A percentile compares a stretch with the other conserved stretches of the same genome.
These are phyloP conservation scores for Penicillium sp. DNA, from an alignment of 2,329 filamentous ascomycete genomes.

Conservation along the genomic window DNA sequence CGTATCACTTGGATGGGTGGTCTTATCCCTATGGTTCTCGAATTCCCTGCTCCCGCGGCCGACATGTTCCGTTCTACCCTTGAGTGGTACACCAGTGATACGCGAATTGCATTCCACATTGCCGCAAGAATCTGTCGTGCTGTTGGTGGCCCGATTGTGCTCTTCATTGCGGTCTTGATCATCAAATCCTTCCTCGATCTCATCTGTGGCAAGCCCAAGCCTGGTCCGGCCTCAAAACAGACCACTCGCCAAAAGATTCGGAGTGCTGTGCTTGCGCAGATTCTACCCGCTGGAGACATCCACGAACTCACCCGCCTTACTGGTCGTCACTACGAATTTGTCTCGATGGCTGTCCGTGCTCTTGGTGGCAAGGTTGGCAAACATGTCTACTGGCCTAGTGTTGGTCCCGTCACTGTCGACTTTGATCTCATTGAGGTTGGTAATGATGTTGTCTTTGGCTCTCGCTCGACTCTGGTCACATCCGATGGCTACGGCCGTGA, in stretches of 20 bases:
- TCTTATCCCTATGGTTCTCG: constrained; percentile 25
- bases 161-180: constrained; percentile 13
- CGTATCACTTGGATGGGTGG: constrained; percentile 46
- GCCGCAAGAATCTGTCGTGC: constrained; percentile 19
- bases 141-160: constrained; percentile 18
- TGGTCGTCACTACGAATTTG: constrained; percentile 57
- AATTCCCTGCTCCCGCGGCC: constrained; percentile 7
- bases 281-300: constrained; percentile 48
- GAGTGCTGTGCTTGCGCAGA: constrained; percentile 17
- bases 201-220: constrained; percentile 21
- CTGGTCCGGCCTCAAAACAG: constrained; percentile 20
- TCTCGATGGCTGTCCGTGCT: constrained; percentile 52
- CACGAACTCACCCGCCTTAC: constrained; percentile 53
- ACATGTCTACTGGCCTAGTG: constrained; percentile 60
- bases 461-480: constrained; percentile 55
- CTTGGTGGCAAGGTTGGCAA: constrained; percentile 54
- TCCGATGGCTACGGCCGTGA: constrained; percentile 54
- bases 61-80: constrained; percentile 21
- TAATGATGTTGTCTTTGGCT: constrained; percentile 61
- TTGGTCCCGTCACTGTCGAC: constrained; percentile 54
- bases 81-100: constrained; percentile 18
- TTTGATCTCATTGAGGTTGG: constrained; percentile 58
- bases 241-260: constrained; percentile 18
- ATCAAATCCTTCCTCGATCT: constrained; percentile 16
- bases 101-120: constrained; percentile 21